phyloP scores from a whole-genome alignment of 2,329 filamentous ascomycete genomes.

The Cordyceps militaris region DNA sequence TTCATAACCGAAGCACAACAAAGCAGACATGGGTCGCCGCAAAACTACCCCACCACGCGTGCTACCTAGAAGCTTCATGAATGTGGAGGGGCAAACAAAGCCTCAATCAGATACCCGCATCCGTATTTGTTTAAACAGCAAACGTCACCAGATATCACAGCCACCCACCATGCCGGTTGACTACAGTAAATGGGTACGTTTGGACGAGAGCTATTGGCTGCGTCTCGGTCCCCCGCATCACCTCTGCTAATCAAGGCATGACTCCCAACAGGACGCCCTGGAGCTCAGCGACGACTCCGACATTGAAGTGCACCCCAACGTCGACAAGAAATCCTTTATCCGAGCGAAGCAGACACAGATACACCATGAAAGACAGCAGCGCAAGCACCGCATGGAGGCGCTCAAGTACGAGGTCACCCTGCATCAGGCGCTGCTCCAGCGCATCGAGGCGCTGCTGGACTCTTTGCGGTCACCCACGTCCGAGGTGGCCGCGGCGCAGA shows the following conservation, averaged over 20 bases:
- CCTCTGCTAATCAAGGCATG: constrained; percentile 12
- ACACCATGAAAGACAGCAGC: constrained; percentile 79
- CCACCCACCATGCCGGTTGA: constrained; percentile 41
- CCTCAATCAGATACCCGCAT: not conserved
- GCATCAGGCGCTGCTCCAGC: constrained; percentile 82
- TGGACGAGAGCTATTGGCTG: not conserved
- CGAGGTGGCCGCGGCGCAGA: constrained; percentile 51
- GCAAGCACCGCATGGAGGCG: constrained; percentile 82
- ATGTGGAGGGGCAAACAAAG: constrained; percentile 10
- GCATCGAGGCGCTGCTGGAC: constrained; percentile 72
- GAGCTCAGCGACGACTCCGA: constrained; percentile 98
- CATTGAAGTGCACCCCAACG: constrained; percentile 96
- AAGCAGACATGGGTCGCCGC: no score
- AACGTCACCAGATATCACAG: constrained; percentile 14
- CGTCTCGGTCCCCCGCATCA: not conserved
- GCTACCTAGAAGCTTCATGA: constrained; percentile 17
- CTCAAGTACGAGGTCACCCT: constrained; percentile 88
- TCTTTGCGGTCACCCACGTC: constrained; percentile 67
- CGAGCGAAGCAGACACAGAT: constrained; percentile 97
- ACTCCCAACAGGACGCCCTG: constrained; percentile 61
- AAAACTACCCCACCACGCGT: constrained; percentile 6
- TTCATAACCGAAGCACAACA: no score
- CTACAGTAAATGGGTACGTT: constrained; percentile 62
- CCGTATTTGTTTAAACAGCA: not conserved
- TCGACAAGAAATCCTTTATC: constrained; percentile 97